Evolutionary conservation across 441 rosid species (phyloP).

Genomic region (Mallotus japonicus): DNA sequence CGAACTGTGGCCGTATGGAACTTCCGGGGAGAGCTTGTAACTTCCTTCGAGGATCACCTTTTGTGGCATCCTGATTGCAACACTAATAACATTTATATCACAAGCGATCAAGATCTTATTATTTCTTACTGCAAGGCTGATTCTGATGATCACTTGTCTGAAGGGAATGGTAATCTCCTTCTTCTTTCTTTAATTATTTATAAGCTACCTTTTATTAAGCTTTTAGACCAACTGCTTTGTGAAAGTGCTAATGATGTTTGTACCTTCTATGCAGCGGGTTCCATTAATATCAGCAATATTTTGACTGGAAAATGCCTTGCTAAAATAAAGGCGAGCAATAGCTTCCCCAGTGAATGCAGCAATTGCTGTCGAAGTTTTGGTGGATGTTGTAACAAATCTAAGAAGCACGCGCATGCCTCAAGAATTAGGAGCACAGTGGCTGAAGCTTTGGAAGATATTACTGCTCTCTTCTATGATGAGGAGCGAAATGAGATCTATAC

Average conservation of each 20-base stretch:
- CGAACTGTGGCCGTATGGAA: slow-evolving; percentile 91
- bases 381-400: slow-evolving; percentile 19
- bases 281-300: slow-evolving; percentile 80
- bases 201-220: no score
- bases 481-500: slow-evolving; percentile 86
- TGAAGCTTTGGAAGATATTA: slow-evolving; percentile 83
- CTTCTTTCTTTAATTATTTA: no score
- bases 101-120: slow-evolving; percentile 91
- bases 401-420: slow-evolving; percentile 21
- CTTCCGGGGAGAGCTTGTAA: slow-evolving; percentile 79
- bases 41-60: slow-evolving; percentile 84
- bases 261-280: slow-evolving; percentile 51
- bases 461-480: slow-evolving; percentile 74
- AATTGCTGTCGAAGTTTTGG: slow-evolving; percentile 25
- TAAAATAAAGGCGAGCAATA: slow-evolving; percentile 55
- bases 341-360: slow-evolving; percentile 40
- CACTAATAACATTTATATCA: slow-evolving; percentile 87
- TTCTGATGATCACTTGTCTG: slow-evolving; percentile 64
- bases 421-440: slow-evolving; percentile 50
- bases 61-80: slow-evolving; percentile 96
- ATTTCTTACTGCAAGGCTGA: slow-evolving; percentile 96
- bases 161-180: slow-evolving; percentile 63
- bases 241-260: background rate
- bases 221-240: no score
- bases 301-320: slow-evolving; percentile 85